Evolutionary conservation across 257 asterid species (phyloP).

Genomic region (Cynanchum wilfordii): DNA sequence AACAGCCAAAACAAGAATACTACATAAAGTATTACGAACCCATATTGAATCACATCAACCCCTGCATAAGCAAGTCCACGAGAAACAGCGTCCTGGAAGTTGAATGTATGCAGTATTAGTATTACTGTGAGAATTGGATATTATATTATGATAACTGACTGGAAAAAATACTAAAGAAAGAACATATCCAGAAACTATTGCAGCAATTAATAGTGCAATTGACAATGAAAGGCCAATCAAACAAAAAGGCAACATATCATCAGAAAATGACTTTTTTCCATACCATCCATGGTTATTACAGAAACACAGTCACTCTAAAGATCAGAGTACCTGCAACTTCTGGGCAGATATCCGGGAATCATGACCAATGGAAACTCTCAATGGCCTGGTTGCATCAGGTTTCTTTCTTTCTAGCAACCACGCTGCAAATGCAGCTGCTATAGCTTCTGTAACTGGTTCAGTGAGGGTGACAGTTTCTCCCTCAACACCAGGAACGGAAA

Average conservation of each 20-base stretch:
- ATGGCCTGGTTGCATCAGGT: slow-evolving; percentile 41
- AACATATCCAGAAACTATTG: not conserved
- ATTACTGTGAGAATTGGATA: slow-evolving; percentile 1
- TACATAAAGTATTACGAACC: slow-evolving; percentile 45
- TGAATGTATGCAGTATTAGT: slow-evolving; percentile 14
- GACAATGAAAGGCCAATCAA: not conserved
- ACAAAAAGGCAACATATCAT: not conserved
- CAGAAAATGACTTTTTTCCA: not conserved
- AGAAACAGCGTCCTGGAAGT: slow-evolving; percentile 89
- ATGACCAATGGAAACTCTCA: slow-evolving; percentile 88
- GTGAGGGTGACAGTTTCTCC: slow-evolving; percentile 85
- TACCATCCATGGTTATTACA: not conserved
- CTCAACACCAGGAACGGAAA: slow-evolving; percentile 90
- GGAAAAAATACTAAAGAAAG: not conserved
- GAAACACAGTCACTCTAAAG: not conserved
- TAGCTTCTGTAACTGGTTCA: slow-evolving; percentile 89
- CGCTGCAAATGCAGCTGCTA: slow-evolving; percentile 87
- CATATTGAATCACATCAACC: slow-evolving; percentile 75
- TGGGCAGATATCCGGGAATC: slow-evolving; percentile 95
- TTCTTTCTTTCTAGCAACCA: slow-evolving; percentile 79
- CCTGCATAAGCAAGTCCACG: slow-evolving; percentile 83
- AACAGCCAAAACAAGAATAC: slow-evolving; percentile 4
- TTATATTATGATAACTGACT: not conserved
- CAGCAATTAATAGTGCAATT: not conserved
- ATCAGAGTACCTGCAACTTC: slow-evolving; percentile 59